Evolutionary conservation across 805 yeast species (phyloP).

Genomic region (Metschnikowia bowlesiae): DNA sequence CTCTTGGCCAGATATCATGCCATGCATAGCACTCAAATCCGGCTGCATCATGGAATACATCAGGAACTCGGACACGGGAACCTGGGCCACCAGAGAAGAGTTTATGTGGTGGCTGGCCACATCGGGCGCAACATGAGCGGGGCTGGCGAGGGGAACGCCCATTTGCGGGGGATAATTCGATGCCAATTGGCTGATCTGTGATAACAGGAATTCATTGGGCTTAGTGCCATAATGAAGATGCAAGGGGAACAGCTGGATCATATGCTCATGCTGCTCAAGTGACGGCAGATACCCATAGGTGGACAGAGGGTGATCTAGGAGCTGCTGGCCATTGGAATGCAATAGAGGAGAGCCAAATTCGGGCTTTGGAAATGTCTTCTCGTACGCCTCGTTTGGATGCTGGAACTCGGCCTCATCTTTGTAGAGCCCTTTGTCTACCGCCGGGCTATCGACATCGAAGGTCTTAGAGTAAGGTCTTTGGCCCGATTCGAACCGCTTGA

Average conservation of each 20-base stretch:
- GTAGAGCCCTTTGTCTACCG: neutral
- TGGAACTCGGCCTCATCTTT: neutral
- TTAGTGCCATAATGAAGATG: neutral
- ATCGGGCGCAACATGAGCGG: neutral
- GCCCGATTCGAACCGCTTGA: neutral
- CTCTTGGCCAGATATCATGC: constrained; percentile 2
- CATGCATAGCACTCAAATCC: constrained; percentile 1
- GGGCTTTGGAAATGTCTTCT: neutral
- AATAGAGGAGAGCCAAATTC: neutral
- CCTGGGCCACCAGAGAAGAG: neutral
- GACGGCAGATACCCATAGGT: neutral
- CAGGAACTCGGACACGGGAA: neutral
- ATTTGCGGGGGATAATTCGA: neutral
- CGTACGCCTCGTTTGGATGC: constrained; percentile 1
- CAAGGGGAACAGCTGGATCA: constrained; percentile 2
- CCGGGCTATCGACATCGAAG: neutral
- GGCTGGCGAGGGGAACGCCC: neutral
- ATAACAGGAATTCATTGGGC: neutral
- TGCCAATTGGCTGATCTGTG: neutral
- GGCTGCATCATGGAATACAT: neutral
- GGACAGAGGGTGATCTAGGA: neutral
- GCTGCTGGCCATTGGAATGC: constrained; percentile 2
- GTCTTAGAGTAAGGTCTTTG: neutral
- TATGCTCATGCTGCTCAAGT: constrained; percentile 1
- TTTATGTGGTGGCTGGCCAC: neutral